phyloP scores from a whole-genome alignment of 192 early-diverging fungal species.

The Backusella luteola region DNA sequence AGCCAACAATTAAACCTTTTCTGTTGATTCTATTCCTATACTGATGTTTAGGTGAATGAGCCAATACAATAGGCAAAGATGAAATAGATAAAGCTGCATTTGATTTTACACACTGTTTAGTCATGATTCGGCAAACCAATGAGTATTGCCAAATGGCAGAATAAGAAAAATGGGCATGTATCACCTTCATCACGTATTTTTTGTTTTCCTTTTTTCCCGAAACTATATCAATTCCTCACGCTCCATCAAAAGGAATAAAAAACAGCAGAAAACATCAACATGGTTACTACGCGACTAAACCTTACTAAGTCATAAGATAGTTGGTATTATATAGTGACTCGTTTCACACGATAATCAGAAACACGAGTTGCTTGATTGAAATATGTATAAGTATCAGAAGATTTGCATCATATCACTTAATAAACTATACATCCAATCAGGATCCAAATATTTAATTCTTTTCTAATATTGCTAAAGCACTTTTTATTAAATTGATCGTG shows the following conservation, averaged over 20 bases:
- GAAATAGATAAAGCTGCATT: not conserved
- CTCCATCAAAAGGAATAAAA: not conserved
- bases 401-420: not conserved
- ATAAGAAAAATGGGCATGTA: not conserved
- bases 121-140: not conserved
- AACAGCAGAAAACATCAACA: not conserved
- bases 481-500: not conserved
- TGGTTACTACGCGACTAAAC: not conserved
- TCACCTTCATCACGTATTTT: not conserved
- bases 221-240: not conserved
- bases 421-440: not conserved
- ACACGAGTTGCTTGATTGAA: conserved; percentile 3
- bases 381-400: conserved; percentile 3
- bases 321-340: not conserved
- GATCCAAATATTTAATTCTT: not conserved
- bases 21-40: not conserved
- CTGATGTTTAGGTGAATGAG: not conserved
- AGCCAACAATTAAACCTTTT: not conserved
- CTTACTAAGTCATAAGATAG: not conserved
- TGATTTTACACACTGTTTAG: not conserved
- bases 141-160: not conserved
- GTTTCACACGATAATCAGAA: conserved; percentile 4
- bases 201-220: not conserved
- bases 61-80: not conserved
- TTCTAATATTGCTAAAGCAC: not conserved